phyloP scores from a whole-genome alignment of 1,139 yeast species.

The Debaryomyces sp. region DNA sequence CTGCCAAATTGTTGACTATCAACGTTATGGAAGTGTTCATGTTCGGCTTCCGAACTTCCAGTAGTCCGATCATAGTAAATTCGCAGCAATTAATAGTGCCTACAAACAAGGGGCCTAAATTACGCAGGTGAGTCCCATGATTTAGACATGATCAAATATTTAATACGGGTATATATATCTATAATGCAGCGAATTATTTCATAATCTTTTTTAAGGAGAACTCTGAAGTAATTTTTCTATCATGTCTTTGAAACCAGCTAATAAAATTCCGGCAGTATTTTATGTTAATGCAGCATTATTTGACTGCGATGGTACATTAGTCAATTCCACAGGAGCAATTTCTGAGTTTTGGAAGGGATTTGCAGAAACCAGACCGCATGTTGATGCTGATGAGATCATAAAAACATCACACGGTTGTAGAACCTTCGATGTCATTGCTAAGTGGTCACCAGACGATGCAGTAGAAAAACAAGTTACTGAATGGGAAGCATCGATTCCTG shows the following conservation, averaged over 20 bases:
- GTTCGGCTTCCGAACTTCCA: not conserved
- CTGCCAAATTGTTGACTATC: not conserved
- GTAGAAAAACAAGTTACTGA: constrained; percentile 17
- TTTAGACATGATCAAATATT: not conserved
- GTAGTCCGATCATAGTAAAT: constrained; percentile 6
- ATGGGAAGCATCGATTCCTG: constrained; percentile 20
- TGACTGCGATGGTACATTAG: constrained; percentile 20
- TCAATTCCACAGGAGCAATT: constrained; percentile 20
- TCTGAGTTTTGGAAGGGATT: constrained; percentile 19
- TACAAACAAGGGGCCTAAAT: not conserved
- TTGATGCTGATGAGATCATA: constrained; percentile 18
- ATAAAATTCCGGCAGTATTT: constrained; percentile 17
- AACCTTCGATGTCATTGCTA: constrained; percentile 19
- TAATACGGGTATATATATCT: not conserved
- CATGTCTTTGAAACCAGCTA: constrained; percentile 8
- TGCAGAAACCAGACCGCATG: constrained; percentile 20
- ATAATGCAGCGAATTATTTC: not conserved
- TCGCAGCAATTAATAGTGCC: constrained; percentile 7
- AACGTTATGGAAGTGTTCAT: not conserved
- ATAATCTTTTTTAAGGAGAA: not conserved
- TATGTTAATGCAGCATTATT: constrained; percentile 19
- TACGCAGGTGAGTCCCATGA: not conserved
- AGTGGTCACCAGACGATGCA: constrained; percentile 22
- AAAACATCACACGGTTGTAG: constrained; percentile 20
- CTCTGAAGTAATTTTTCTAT: not conserved